These are phyloP conservation scores for Naegleria fowleri DNA, from an alignment of 208 protist species.

Conservation along the genomic window DNA sequence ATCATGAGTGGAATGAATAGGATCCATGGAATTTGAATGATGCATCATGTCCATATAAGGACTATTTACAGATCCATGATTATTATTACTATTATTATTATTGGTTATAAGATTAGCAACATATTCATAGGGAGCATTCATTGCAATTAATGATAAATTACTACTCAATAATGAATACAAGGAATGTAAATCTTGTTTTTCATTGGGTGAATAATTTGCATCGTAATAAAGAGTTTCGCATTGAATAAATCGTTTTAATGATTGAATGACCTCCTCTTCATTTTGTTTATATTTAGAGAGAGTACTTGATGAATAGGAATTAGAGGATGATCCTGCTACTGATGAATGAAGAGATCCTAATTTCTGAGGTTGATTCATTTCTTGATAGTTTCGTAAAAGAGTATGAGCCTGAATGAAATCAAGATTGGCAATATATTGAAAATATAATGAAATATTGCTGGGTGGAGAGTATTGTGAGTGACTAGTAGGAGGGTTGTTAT, in stretches of 20 bases:
- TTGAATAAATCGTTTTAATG: background rate
- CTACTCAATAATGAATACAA: background rate
- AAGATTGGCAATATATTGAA: background rate
- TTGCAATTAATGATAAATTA: background rate
- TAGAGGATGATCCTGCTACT: too few species aligned
- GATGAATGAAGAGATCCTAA: too few species aligned
- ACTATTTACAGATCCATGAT: background rate
- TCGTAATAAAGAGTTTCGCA: background rate
- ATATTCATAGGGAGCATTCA: slow-evolving; percentile 5
- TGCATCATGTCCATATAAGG: too few species aligned
- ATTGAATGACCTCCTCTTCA: background rate
- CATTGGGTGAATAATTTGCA: slow-evolving; percentile 4
- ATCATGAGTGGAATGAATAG: background rate
- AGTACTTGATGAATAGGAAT: too few species aligned
- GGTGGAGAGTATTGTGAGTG: too few species aligned
- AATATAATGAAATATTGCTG: background rate
- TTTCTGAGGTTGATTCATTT: background rate
- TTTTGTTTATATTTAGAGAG: background rate
- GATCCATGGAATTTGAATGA: too few species aligned
- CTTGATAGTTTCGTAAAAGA: background rate
- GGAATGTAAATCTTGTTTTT: slow-evolving; percentile 11
- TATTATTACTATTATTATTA: slow-evolving; percentile 5
- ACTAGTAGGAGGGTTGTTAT: too few species aligned
- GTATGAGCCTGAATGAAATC: background rate
- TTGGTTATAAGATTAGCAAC: too few species aligned